Evolutionary conservation across 768 basidiomycete genomes (phyloP).

Genomic region (Tephrocybe sp.): DNA sequence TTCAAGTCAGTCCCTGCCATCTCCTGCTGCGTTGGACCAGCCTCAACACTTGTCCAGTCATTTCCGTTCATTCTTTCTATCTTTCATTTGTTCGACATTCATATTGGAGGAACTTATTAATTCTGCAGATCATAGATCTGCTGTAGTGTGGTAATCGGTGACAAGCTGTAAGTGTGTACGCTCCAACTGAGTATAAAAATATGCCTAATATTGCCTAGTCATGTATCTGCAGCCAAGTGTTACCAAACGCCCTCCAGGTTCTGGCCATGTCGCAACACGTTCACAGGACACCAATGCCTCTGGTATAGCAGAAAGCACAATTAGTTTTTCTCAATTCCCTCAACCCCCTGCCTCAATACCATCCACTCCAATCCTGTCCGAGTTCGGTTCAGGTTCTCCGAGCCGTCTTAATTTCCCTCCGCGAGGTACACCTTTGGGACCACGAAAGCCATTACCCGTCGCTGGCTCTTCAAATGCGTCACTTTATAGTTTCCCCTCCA

Average conservation of each 20-base stretch:
- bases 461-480: not conserved
- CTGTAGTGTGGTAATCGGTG: constrained; percentile 1
- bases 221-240: constrained; percentile 16
- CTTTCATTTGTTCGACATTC: constrained; percentile 10
- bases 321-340: constrained; percentile 56
- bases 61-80: constrained; percentile 2
- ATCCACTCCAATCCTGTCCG: constrained; percentile 33
- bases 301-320: constrained; percentile 54
- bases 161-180: constrained; percentile 7
- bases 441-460: constrained; percentile 11
- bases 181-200: not conserved
- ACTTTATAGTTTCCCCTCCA: constrained; percentile 1
- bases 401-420: constrained; percentile 19
- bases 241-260: constrained; percentile 15
- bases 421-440: constrained; percentile 17
- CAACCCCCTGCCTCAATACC: constrained; percentile 49
- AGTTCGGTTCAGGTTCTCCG: constrained; percentile 26
- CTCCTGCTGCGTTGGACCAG: not conserved
- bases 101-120: not conserved
- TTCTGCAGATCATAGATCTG: not conserved
- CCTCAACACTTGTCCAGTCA: constrained; percentile 1
- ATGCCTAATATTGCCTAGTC: constrained; percentile 8
- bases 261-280: constrained; percentile 29
- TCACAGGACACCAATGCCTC: constrained; percentile 55
- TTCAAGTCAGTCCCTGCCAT: not conserved